Base-by-base conservation (phyloP, 371 early-diverging fungal genomes). In the Mucor saturninus region DNA sequence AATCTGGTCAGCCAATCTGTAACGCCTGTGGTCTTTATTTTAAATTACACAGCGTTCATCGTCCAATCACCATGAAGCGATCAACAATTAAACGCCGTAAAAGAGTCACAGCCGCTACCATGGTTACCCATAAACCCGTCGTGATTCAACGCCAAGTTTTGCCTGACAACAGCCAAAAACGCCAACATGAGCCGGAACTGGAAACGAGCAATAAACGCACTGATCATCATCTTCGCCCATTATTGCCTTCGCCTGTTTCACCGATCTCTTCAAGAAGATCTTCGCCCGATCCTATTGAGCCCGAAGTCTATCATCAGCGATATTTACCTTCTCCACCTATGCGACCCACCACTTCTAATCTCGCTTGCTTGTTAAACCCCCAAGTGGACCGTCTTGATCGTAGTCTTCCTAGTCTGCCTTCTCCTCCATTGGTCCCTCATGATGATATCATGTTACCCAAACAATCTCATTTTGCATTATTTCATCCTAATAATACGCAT, bases 11-110 rank as follows among this genome's bases (percentile, higher is more conserved):
- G 32, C 72, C 81, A 21, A 81, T 92, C 40, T 93, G 93, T 77
- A 93, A 92, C 71, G 92, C 93, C 0, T 93, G 93, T 69, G 93
- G 93, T 38, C 78, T 94, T 37, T 93, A 93, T 64, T 88, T 82
- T 61, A 89, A 88, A 62, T 71, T 91, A 6, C 93, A 94, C 64
- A 76, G 69, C 62, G 73, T 79, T 8, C 85, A 83, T 50, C 83
- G 90, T 7, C 90, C 83, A 5, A 72, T 80, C 28, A 77, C 72
- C 30, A 81, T 86, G 83, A 81, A 82, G 61, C 73, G 81, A 7
- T 74, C 80, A 3, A 81, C 79, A 29, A 85, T 86, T 61, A 83
- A 84, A 64, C 75, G 85, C 28, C 77, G 87, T 52, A 81, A 81
- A 52, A 59, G 82, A 59, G 74, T 78, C 6, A 69, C 79, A 40